Conservation (phyloP, 1,139 yeast genomes). For the Yamadazyma sp. region DNA sequence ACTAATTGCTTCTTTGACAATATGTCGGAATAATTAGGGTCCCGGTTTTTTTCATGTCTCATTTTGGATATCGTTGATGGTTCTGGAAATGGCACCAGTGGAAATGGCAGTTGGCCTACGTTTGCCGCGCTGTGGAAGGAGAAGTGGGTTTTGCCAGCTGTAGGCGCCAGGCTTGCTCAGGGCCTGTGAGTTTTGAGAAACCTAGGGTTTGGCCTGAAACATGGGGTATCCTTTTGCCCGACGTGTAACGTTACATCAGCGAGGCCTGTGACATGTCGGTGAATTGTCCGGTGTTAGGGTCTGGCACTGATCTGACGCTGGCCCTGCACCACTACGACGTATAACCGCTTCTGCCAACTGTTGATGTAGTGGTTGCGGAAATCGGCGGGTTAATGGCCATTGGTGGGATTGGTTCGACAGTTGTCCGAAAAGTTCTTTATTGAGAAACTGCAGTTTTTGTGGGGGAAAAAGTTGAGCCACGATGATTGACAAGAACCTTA, state of each 20-base stretch:
- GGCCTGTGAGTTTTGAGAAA: not conserved
- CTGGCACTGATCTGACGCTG: too few species aligned
- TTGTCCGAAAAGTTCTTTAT: constrained; percentile 2
- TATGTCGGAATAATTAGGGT: constrained; percentile 4
- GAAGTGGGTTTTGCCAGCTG: too few species aligned
- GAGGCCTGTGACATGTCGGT: too few species aligned
- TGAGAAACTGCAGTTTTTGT: constrained; percentile 2
- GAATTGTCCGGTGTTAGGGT: too few species aligned
- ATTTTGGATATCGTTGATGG: not conserved
- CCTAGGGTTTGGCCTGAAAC: not conserved
- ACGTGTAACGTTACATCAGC: constrained; percentile 4
- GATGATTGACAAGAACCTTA: too few species aligned
- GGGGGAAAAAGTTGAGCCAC: not conserved
- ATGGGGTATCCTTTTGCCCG: constrained; percentile 3
- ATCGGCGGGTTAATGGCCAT: not conserved
- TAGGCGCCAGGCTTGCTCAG: too few species aligned
- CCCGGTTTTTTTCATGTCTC: not conserved
- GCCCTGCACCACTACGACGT: too few species aligned
- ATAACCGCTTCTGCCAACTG: too few species aligned
- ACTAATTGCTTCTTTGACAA: not conserved
- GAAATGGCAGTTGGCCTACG: too few species aligned
- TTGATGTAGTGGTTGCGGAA: not conserved
- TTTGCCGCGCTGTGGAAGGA: too few species aligned
- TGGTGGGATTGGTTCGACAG: not conserved
- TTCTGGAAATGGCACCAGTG: too few species aligned